These are phyloP conservation scores for Arabis alpina DNA, from an alignment of 345 rosid genomes.

Conservation along the genomic window DNA sequence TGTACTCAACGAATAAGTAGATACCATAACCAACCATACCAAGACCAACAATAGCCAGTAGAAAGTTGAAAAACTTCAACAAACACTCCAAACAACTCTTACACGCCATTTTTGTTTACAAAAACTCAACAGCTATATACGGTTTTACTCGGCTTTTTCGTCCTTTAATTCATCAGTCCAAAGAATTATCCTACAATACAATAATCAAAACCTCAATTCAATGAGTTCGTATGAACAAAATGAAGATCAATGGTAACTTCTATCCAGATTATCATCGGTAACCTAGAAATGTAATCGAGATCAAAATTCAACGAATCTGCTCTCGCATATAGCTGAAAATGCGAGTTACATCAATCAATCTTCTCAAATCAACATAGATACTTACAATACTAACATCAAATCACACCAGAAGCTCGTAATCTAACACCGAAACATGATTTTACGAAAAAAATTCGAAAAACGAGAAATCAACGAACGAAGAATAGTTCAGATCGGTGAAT, in stretches of 20 bases:
- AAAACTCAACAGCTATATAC: constrained; percentile 19
- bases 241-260: no score
- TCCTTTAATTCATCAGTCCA: constrained; percentile 43
- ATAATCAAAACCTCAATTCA: constrained; percentile 4
- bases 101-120: constrained; percentile 63
- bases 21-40: constrained; percentile 95
- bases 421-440: background rate
- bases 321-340: background rate
- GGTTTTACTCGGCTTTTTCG: constrained; percentile 15
- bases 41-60: constrained; percentile 77
- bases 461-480: constrained; percentile 7
- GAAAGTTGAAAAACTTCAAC: constrained; percentile 80
- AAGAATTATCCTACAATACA: constrained; percentile 38
- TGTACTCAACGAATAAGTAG: constrained; percentile 84
- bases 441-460: no score
- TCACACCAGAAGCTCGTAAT: background rate
- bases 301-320: constrained; percentile 6
- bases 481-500: constrained; percentile 22
- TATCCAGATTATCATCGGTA: no score
- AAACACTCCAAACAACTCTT: constrained; percentile 82
- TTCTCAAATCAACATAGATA: background rate
- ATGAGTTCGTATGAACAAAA: no score
- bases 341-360: background rate
- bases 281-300: background rate
- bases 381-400: background rate